Conservation (phyloP, 805 yeast genomes). For the Clavispora carvajalis region DNA sequence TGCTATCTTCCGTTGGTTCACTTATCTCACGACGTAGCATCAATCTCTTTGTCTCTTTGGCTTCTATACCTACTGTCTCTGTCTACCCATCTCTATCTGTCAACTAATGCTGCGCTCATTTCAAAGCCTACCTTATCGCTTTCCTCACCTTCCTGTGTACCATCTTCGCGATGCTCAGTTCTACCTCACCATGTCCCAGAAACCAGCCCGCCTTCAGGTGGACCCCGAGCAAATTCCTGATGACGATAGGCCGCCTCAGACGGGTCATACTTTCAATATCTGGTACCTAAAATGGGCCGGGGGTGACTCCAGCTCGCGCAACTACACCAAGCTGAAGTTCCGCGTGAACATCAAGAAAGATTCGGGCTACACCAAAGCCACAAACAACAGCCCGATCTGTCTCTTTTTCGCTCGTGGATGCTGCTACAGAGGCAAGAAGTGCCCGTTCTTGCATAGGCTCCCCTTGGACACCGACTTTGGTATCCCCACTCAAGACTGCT, state of each 20-base stretch:
- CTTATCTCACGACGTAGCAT: no score
- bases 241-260: slow-evolving; percentile 68
- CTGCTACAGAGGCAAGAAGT: slow-evolving; percentile 72
- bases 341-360: slow-evolving; percentile 58
- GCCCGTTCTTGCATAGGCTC: slow-evolving; percentile 72
- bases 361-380: slow-evolving; percentile 72
- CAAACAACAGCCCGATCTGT: slow-evolving; percentile 53
- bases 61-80: no score
- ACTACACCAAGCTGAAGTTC: slow-evolving; percentile 49
- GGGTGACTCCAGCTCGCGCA: slow-evolving; percentile 44
- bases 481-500: slow-evolving; percentile 73
- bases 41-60: no score
- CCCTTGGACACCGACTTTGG: slow-evolving; percentile 58
- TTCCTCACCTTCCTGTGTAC: background rate
- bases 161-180: background rate
- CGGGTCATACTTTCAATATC: slow-evolving; percentile 75
- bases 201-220: slow-evolving; percentile 70
- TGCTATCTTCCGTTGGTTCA: no score
- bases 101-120: no score
- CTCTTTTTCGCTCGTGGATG: slow-evolving; percentile 85
- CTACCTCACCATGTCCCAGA: slow-evolving; percentile 1
- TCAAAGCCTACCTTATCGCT: no score
- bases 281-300: slow-evolving; percentile 93
- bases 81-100: no score
- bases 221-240: slow-evolving; percentile 52